Conservation (phyloP, 2,329 filamentous ascomycete genomes). For the Harringtonia aguacate region DNA sequence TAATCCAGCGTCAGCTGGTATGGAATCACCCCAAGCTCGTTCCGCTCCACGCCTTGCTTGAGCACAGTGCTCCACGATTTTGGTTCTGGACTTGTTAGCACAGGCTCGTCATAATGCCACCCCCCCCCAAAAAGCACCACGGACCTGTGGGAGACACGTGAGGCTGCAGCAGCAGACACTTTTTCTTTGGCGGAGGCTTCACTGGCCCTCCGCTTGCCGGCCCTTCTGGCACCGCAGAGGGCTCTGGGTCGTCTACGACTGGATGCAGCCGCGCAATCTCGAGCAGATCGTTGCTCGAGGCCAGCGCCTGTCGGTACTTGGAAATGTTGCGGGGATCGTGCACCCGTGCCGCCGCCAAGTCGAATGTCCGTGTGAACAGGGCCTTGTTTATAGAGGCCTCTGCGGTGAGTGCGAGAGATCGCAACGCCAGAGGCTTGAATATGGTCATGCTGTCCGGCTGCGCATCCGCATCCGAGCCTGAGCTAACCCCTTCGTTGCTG, state of each 20-base stretch:
- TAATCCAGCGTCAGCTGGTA: slow-evolving; percentile 73
- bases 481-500: slow-evolving; percentile 6
- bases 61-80: slow-evolving; percentile 69
- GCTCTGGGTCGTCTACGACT: slow-evolving; percentile 53
- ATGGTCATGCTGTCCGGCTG: slow-evolving; percentile 32
- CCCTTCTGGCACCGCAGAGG: slow-evolving; percentile 19
- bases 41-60: slow-evolving; percentile 54
- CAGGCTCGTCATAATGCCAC: neutral
- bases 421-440: slow-evolving; percentile 72
- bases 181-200: slow-evolving; percentile 21
- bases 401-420: slow-evolving; percentile 51
- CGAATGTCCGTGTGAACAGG: slow-evolving; percentile 69
- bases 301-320: slow-evolving; percentile 55
- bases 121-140: no score
- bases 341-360: slow-evolving; percentile 68
- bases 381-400: slow-evolving; percentile 57
- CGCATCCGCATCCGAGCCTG: neutral
- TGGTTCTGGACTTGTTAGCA: slow-evolving; percentile 33
- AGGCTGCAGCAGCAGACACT: slow-evolving; percentile 50
- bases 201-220: slow-evolving; percentile 24
- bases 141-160: slow-evolving; percentile 42
- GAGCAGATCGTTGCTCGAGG: slow-evolving; percentile 56
- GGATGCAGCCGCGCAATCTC: slow-evolving; percentile 50
- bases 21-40: slow-evolving; percentile 61
- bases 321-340: slow-evolving; percentile 66